Base-by-base conservation (phyloP, 306 rosid species). In the Quercus glauca region DNA sequence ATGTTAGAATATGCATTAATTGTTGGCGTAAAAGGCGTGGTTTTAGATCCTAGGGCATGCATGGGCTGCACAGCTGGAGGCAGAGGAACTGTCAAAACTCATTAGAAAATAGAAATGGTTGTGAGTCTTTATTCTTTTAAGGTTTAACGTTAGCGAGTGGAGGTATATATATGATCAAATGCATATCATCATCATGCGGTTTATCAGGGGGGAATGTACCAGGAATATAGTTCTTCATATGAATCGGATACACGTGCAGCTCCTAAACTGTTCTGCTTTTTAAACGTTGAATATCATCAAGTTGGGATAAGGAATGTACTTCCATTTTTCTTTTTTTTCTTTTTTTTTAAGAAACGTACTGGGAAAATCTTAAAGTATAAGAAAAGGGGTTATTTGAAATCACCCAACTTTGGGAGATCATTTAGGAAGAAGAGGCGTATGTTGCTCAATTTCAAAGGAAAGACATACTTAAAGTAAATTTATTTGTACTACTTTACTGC, bases 181-280 rank as follows among this genome's bases (percentile, higher is more conserved):
- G 69, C 31, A 37, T 37, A 37, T 7, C 43, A 37, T 37, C 43
- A 23, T 61, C 53, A 49, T 63, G 69, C n/a, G 25, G 25, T 18
- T 31, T 49, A 49, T 13, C 17, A 23, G 26, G 71, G 33, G 25
- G 6, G 45, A 37, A 37, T 33, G 51, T 33, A 31, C 25, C 51
- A 2, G 51, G 71, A 49, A 49, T 49, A 23, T 26, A 14, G 43
- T 4, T 67, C 52, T 1, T 35, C 52, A 18, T 33, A 67, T 67
- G 17, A 35, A 67, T 67, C 51, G 58, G 73, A 72, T 79, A 49
- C 74, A 33, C 28, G 75, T 82, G 82, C 49, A 77, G 41, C 41
- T 75, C 26, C 70, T 51, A 69, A 67, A 55, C 69, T 70, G 78
- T 73, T 25, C 68, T 4, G 19, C 31, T 26, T 25, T 10, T 11